Percentiles rank a stretch among this genome's conserved stretches.
phyloP scores from a whole-genome alignment of 495 filamentous ascomycete genomes.

The Lasiosphaeria miniovina region DNA sequence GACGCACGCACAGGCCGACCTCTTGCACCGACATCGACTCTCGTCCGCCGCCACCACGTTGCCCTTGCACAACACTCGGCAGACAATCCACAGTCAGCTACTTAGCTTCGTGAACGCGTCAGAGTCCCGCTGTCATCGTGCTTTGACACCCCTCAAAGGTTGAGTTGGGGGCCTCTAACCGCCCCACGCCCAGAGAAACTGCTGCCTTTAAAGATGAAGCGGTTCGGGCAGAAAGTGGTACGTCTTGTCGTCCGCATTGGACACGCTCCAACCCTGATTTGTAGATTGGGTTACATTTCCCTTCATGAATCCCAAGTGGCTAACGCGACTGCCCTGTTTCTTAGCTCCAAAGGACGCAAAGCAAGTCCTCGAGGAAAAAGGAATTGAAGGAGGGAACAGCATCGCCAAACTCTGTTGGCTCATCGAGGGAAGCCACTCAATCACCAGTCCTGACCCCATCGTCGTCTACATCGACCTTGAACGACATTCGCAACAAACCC shows the following conservation, averaged over 20 bases:
- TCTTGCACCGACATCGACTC: not conserved
- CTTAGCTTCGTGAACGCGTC: conserved; percentile 9
- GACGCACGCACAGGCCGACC: not conserved
- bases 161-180: conserved; percentile 34
- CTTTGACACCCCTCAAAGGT: conserved; percentile 23
- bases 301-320: no score
- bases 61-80: not conserved
- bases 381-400: conserved; percentile 72
- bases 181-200: conserved; percentile 35
- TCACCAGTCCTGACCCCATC: conserved; percentile 65
- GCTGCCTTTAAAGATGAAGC: conserved; percentile 77
- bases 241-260: conserved; percentile 40
- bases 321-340: not conserved
- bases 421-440: conserved; percentile 53
- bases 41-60: not conserved
- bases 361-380: conserved; percentile 91
- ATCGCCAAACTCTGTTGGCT: conserved; percentile 63
- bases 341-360: conserved; percentile 53
- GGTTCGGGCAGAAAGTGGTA: conserved; percentile 97
- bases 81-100: not conserved
- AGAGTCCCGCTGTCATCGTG: not conserved
- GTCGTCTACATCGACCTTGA: conserved; percentile 83
- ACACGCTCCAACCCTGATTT: not conserved
- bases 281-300: not conserved
- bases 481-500: conserved; percentile 80